Conservation (phyloP, 2,329 filamentous ascomycete genomes). For the Scleromitrula shiraiana region DNA sequence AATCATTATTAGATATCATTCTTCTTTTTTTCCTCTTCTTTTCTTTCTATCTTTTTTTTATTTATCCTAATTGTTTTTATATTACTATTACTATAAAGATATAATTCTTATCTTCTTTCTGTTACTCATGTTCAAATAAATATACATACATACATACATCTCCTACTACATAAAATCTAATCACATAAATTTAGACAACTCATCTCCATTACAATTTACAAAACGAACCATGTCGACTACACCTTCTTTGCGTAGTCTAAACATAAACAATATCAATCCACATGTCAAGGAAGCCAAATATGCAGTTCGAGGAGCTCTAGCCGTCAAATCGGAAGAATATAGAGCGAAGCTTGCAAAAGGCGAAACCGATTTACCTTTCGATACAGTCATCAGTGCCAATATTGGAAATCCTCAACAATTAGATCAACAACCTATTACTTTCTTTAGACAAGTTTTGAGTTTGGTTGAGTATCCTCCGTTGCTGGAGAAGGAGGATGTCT, state of each 20-base stretch:
- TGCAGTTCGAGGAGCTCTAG: slow-evolving; percentile 91
- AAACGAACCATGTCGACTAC: slow-evolving; percentile 30
- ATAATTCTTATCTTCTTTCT: no score
- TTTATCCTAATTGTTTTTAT: no score
- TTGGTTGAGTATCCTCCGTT: slow-evolving; percentile 83
- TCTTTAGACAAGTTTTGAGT: slow-evolving; percentile 95
- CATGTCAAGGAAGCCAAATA: slow-evolving; percentile 84
- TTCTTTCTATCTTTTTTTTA: not conserved
- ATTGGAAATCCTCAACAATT: slow-evolving; percentile 99
- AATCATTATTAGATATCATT: no score
- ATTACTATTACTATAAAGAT: not conserved
- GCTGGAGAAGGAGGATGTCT: slow-evolving; percentile 73
- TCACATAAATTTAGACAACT: not conserved
- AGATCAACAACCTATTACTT: slow-evolving; percentile 98
- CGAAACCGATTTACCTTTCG: slow-evolving; percentile 61
- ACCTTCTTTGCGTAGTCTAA: slow-evolving; percentile 46
- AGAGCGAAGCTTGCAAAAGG: slow-evolving; percentile 62
- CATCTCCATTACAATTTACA: not conserved
- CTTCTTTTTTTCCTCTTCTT: not conserved
- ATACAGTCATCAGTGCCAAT: slow-evolving; percentile 90
- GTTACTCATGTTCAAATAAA: not conserved
- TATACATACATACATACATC: not conserved
- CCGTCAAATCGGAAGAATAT: slow-evolving; percentile 87
- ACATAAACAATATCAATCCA: slow-evolving; percentile 84
- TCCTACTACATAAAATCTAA: slow-evolving; percentile 3